Evolutionary conservation across 176 grass and related monocot species (phyloP).

Genomic region (Aegilops umbellulata): DNA sequence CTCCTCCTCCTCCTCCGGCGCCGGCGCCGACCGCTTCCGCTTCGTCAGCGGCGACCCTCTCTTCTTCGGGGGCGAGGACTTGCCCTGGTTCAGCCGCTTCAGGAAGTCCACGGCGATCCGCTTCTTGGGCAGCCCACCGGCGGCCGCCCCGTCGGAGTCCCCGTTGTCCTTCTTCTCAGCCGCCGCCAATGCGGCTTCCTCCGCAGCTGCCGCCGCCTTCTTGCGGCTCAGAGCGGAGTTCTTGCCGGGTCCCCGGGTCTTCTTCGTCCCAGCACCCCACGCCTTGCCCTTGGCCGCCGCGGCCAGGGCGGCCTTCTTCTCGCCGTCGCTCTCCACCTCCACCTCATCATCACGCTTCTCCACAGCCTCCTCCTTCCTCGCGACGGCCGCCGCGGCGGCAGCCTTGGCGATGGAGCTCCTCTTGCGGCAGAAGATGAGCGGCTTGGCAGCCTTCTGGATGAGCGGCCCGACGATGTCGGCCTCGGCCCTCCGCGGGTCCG

Average conservation of each 20-base stretch:
- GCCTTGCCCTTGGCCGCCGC: constrained; percentile 26
- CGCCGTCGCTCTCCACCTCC: constrained; percentile 13
- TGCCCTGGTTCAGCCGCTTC: constrained; percentile 70
- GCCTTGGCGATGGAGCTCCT: constrained; percentile 73
- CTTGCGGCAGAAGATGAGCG: constrained; percentile 80
- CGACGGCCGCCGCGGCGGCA: background rate
- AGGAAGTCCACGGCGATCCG: constrained; percentile 70
- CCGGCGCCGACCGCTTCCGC: constrained; percentile 10
- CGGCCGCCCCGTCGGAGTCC: background rate
- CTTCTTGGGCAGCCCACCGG: constrained; percentile 48
- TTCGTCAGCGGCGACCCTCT: constrained; percentile 41
- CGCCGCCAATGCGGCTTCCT: background rate
- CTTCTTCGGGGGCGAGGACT: constrained; percentile 34
- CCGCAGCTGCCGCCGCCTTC: background rate
- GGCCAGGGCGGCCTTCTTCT: constrained; percentile 25
- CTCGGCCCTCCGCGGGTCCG: background rate
- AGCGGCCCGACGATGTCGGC: constrained; percentile 37
- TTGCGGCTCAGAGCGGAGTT: background rate
- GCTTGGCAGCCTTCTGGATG: constrained; percentile 53
- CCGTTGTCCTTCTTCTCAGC: constrained; percentile 33
- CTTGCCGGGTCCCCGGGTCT: constrained; percentile 28
- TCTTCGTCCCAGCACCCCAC: constrained; percentile 63
- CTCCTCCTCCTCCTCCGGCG: background rate
- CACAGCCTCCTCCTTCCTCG: constrained; percentile 38
- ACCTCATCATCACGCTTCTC: constrained; percentile 6